A percentile compares a stretch with the other conserved stretches of the same genome.
These are phyloP conservation scores for Aspergillus baeticus DNA, from an alignment of 495 filamentous ascomycete species.

Conservation along the genomic window DNA sequence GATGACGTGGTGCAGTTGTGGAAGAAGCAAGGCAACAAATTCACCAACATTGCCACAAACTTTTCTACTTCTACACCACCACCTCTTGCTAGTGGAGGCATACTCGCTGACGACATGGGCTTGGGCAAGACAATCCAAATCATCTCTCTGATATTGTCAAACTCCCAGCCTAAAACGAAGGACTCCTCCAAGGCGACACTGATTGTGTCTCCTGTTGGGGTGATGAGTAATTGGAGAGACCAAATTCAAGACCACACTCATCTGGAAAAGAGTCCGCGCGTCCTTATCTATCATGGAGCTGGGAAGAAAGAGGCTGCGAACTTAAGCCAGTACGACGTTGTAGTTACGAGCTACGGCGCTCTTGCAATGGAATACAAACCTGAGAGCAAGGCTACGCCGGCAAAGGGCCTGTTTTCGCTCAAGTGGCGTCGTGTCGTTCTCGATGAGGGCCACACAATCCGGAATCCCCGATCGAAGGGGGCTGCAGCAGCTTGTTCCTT, in stretches of 20 bases:
- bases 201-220: conserved; percentile 79
- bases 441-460: conserved; percentile 85
- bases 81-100: conserved; percentile 71
- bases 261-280: conserved; percentile 54
- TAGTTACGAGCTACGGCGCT: conserved; percentile 81
- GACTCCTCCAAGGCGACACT: conserved; percentile 59
- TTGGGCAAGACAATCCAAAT: conserved; percentile 90
- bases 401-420: conserved; percentile 57
- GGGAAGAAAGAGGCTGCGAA: conserved; percentile 54
- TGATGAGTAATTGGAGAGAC: conserved; percentile 91
- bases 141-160: conserved; percentile 75
- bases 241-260: conserved; percentile 77
- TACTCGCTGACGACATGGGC: conserved; percentile 93
- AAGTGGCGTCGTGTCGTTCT: conserved; percentile 81
- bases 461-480: conserved; percentile 72
- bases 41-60: conserved; percentile 75
- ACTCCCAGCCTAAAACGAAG: conserved; percentile 40
- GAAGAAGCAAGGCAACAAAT: conserved; percentile 57
- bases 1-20: conserved; percentile 76
- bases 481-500: conserved; percentile 66
- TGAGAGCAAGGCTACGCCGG: conserved; percentile 28
- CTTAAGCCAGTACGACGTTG: conserved; percentile 63
- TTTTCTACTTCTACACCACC: conserved; percentile 59
- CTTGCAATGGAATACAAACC: conserved; percentile 44
- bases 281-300: conserved; percentile 75